phyloP scores from a whole-genome alignment of 495 filamentous ascomycete genomes.

The Chaetomium fimeti region DNA sequence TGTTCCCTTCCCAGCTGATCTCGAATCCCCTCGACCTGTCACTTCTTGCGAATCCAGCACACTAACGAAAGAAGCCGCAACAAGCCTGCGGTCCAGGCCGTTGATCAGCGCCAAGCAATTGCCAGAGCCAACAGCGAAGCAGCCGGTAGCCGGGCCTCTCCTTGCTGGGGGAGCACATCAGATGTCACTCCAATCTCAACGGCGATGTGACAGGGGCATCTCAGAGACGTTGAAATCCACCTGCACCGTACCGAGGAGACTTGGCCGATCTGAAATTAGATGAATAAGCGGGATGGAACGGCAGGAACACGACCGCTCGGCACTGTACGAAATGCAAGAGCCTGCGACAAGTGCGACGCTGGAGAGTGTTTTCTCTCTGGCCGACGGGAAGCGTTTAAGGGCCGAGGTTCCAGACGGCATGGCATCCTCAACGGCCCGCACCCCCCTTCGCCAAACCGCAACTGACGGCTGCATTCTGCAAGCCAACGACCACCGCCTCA shows the following conservation, averaged over 20 bases:
- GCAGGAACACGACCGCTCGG: background rate
- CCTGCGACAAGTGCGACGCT: constrained; percentile 13
- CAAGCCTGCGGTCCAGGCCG: constrained; percentile 28
- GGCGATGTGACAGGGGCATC: background rate
- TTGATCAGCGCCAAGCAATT: constrained; percentile 35
- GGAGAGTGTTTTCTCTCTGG: background rate
- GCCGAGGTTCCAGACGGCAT: background rate
- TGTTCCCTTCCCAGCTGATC: background rate
- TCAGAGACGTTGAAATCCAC: background rate
- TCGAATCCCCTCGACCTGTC: background rate
- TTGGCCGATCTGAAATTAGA: background rate
- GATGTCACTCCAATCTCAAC: background rate
- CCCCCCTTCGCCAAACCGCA: background rate
- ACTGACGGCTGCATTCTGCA: constrained; percentile 7
- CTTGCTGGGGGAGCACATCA: constrained; percentile 15
- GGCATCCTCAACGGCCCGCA: background rate
- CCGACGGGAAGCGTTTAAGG: background rate
- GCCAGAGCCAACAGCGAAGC: constrained; percentile 27
- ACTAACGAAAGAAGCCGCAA: constrained; percentile 5
- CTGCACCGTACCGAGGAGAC: constrained; percentile 2
- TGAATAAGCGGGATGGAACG: constrained; percentile 15
- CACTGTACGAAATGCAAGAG: constrained; percentile 8
- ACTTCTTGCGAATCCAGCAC: background rate
- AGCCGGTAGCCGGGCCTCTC: constrained; percentile 16
- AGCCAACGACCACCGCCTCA: constrained; percentile 4